These are phyloP conservation scores for Saprolegnia diclina DNA, from an alignment of 352 stramenopile genomes.

Conservation along the genomic window DNA sequence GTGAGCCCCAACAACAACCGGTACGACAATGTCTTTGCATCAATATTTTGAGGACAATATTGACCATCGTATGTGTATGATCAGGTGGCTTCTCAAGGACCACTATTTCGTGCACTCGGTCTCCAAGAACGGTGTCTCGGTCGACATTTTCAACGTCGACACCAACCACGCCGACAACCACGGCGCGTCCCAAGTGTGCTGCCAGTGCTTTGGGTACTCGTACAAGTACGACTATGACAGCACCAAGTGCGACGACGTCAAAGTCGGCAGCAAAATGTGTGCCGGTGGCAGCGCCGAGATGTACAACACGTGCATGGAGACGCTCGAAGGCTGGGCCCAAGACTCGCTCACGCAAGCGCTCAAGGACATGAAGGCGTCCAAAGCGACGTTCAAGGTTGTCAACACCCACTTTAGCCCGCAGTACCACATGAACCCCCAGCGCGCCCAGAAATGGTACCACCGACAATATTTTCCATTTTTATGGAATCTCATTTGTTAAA, in stretches of 20 bases:
- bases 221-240: conserved; percentile 32
- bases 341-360: conserved; percentile 32
- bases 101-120: conserved; percentile 80
- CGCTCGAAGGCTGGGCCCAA: conserved; percentile 37
- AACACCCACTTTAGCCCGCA: conserved; percentile 44
- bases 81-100: conserved; percentile 62
- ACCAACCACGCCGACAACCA: conserved; percentile 63
- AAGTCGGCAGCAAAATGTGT: conserved; percentile 36
- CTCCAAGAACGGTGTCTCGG: conserved; percentile 43
- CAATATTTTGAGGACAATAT: conserved; percentile 14
- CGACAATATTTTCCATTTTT: not conserved
- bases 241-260: conserved; percentile 31
- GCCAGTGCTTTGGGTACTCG: conserved; percentile 62
- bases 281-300: conserved; percentile 33
- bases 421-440: conserved; percentile 33
- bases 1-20: conserved; percentile 72
- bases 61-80: not conserved
- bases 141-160: conserved; percentile 85
- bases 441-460: conserved; percentile 49
- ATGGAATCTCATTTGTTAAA: not conserved
- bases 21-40: not conserved
- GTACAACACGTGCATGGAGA: conserved; percentile 36
- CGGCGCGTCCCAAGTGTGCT: conserved; percentile 62
- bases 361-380: conserved; percentile 34
- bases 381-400: conserved; percentile 43